Evolutionary conservation across 805 yeast genomes (phyloP).

Genomic region (Starmera dryadoides): DNA sequence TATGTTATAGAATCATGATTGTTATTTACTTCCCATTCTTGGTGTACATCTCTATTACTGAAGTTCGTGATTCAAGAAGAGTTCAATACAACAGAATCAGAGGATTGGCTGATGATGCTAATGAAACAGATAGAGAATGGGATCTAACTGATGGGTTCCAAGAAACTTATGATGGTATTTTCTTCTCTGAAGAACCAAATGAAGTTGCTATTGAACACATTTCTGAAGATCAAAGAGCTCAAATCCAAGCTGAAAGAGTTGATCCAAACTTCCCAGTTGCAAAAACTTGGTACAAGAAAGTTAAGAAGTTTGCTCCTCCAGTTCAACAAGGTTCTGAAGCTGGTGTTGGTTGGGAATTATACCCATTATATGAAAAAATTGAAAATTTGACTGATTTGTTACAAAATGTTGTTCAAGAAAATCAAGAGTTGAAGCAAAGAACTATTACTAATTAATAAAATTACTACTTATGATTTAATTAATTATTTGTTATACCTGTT

Average conservation of each 20-base stretch:
- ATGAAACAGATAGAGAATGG: conserved; percentile 75
- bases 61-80: conserved; percentile 59
- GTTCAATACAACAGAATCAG: conserved; percentile 62
- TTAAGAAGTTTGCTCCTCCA: conserved; percentile 50
- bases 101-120: conserved; percentile 69
- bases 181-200: conserved; percentile 18
- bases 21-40: conserved; percentile 64
- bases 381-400: conserved; percentile 25
- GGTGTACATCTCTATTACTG: conserved; percentile 52
- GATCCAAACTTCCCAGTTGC: conserved; percentile 65
- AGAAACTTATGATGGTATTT: conserved; percentile 25
- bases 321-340: conserved; percentile 43
- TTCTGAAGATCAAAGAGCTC: conserved; percentile 36
- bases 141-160: conserved; percentile 70
- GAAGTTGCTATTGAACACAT: conserved; percentile 21
- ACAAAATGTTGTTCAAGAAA: conserved; percentile 13
- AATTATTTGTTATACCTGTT: background rate
- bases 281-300: conserved; percentile 42
- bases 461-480: too few relatives aligned
- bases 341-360: conserved; percentile 62
- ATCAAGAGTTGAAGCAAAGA: conserved; percentile 10
- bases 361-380: conserved; percentile 44
- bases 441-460: background rate
- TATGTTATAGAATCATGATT: conserved; percentile 55
- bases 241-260: conserved; percentile 53